phyloP scores from a whole-genome alignment of 1,284 basidiomycete genomes.

The Tilletia walkeri region DNA sequence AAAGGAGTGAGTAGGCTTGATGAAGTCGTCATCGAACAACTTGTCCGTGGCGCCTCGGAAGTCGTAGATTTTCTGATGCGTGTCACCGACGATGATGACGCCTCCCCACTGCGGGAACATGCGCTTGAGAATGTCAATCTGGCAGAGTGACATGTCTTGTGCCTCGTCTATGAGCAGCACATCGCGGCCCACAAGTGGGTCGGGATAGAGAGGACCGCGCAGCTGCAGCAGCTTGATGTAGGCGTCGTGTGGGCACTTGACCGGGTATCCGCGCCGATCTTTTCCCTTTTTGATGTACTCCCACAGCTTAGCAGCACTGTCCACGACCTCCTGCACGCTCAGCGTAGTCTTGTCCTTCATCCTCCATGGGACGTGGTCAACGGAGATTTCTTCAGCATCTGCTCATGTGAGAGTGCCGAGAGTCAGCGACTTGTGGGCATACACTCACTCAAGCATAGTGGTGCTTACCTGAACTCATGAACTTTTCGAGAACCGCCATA shows the following conservation, averaged over 20 bases:
- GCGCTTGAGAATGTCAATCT: constrained; percentile 40
- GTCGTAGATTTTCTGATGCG: constrained; percentile 52
- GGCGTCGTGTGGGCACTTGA: constrained; percentile 46
- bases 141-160: constrained; percentile 48
- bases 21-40: constrained; percentile 43
- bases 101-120: constrained; percentile 39
- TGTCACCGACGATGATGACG: constrained; percentile 48
- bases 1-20: constrained; percentile 37
- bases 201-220: constrained; percentile 30
- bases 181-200: constrained; percentile 36
- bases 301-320: constrained; percentile 39
- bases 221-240: constrained; percentile 50
- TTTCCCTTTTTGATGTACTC: constrained; percentile 33
- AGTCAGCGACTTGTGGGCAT: constrained; percentile 22
- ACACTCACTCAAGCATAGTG: neutral
- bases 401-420: neutral
- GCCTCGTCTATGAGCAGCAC: constrained; percentile 48
- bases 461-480: constrained; percentile 36
- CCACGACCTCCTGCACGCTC: constrained; percentile 28
- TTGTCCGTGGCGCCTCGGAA: constrained; percentile 46
- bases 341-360: constrained; percentile 41
- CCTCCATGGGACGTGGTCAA: constrained; percentile 39
- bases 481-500: constrained; percentile 39
- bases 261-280: constrained; percentile 29
- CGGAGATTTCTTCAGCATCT: neutral